A percentile compares a stretch with the other conserved stretches of the same genome.
Conservation (phyloP, 352 stramenopile species). For the Pythium phragmitis region DNA sequence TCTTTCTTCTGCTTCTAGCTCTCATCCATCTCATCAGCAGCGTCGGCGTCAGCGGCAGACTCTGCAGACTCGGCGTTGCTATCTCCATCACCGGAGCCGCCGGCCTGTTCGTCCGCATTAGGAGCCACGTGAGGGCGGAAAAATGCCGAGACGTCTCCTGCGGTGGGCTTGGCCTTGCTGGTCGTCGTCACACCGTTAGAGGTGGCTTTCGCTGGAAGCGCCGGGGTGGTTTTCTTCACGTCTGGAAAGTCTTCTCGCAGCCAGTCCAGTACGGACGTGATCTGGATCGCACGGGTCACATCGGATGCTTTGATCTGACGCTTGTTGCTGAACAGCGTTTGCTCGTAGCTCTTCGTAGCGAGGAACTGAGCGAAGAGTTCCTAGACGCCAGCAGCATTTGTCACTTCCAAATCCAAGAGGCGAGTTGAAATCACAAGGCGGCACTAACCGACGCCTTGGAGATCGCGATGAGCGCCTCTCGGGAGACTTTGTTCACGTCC, state of each 20-base stretch:
- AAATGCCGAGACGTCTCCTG: conserved; percentile 41
- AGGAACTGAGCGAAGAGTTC: conserved; percentile 91
- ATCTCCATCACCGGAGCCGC: neutral
- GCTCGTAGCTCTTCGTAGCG: conserved; percentile 87
- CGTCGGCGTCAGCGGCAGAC: conserved; percentile 3
- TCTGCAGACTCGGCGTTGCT: conserved; percentile 3
- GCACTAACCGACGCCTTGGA: conserved; percentile 83
- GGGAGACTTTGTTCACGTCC: conserved; percentile 89
- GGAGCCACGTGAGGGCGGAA: conserved; percentile 35
- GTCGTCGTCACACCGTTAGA: neutral
- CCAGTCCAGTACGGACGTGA: conserved; percentile 75
- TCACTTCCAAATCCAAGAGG: neutral
- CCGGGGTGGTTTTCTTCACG: conserved; percentile 29
- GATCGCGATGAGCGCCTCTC: conserved; percentile 91
- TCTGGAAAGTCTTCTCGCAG: conserved; percentile 85
- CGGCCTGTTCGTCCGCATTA: neutral
- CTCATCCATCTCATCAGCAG: conserved; percentile 17
- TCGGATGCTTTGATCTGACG: conserved; percentile 79
- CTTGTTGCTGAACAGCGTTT: conserved; percentile 80
- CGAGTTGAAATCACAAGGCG: neutral
- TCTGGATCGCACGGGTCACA: conserved; percentile 76
- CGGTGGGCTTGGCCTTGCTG: conserved; percentile 27
- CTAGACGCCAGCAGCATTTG: conserved; percentile 26
- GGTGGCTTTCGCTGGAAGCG: neutral
- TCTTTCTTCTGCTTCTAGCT: conserved; percentile 17